Base-by-base conservation (phyloP, 495 filamentous ascomycete genomes). In the Penicillium parvum region DNA sequence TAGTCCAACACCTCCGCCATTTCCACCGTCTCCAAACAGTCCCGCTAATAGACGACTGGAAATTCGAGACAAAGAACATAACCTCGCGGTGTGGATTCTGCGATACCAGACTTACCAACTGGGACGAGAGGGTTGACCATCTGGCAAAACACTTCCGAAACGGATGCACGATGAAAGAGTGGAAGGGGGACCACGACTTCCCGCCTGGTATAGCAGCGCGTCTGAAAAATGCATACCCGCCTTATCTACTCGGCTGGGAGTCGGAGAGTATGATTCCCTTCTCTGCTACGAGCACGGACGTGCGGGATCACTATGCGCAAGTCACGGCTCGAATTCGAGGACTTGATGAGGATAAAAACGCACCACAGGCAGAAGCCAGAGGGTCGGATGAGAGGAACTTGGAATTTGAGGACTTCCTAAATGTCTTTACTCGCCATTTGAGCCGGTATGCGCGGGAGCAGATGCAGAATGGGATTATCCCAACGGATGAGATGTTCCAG, bases 1-100 rank as follows among this genome's bases (percentile, higher is more conserved):
- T 91, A 0, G 68, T 82, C 5, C 86, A 91, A 48, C 86, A 91
- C 52, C 64, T 91, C 11, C 76, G 82, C 22, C 72, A 88, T 3
- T 76, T 86, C 14, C 86, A 91, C 55, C 65, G 73, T 25, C 74
- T 78, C 40, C 77, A 78, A 40, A 81, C 84, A 40, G 58, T 71
- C 7, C 55, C 68, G 9, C 49, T 66, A 3, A 84, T 88, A 76
- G 80, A 86, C 8, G 69, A 70, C 35, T 89, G 86, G 86, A 86
- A 83, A 56, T 60, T 69, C 9, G 68, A 69, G 7, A 73, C 71
- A 0, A 72, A 73, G 8, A 71, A 77, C 37, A 76, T 85, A 21
- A 58, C 74, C 3, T 84, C 82, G 3, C 69, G 81, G 35, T 85
- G 82, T 48, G 83, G 83, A 55, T 84, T 86, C 61, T 86, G 83